Evolutionary conservation across 768 basidiomycete species (phyloP), one percentile per base, ranked within the genome.

Genomic region (Podaxis rugospora): DNA sequence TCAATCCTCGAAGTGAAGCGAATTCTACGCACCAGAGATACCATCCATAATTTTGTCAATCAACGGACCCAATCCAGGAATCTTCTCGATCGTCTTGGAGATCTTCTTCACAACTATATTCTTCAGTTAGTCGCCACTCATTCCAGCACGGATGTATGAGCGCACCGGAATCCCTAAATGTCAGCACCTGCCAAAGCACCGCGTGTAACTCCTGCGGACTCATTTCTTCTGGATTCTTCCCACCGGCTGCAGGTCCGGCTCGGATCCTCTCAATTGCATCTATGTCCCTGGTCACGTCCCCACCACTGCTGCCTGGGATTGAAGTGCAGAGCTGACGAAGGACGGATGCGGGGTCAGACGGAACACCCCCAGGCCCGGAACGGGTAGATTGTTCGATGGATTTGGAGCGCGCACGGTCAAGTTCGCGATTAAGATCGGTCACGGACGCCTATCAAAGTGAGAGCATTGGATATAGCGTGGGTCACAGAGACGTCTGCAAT

Each of bases 161-260:
- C 80, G 10, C 59, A 87, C 87, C 83, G 4, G 85, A 85, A 74
- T 96, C 94, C 53, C 93, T 80, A 75, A 95, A 95, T 27, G 79
- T 86, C 69, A 98, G 71, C 5, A 96, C 85, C 74, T 92, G 85
- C 93, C 93, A 95, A 21, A 95, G 74, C 2, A 87, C 84, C 1
- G 83, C 75, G 70, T 95, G 92, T 53, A 96, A 66, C 71, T 98
- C 93, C 73, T 95, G 92, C 3, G 95, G 93, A 55, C 75, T 86
- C 93, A 98, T 92, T 16, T 90, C 83, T 63, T 87, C 84, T 0
- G 94, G 90, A 13, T 79, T 75, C 71, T 86, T 89, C 4, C 88
- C 89, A 0, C 85, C 86, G 9, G 76, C 75, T n/a, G 78, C 75
- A 0, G 83, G 78, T 0, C 81, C 83, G 0, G 84, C 82, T 13